Percentiles rank a stretch among this genome's conserved stretches.
phyloP scores from a whole-genome alignment of 768 basidiomycete species.

The Agaricus subrufescens region DNA sequence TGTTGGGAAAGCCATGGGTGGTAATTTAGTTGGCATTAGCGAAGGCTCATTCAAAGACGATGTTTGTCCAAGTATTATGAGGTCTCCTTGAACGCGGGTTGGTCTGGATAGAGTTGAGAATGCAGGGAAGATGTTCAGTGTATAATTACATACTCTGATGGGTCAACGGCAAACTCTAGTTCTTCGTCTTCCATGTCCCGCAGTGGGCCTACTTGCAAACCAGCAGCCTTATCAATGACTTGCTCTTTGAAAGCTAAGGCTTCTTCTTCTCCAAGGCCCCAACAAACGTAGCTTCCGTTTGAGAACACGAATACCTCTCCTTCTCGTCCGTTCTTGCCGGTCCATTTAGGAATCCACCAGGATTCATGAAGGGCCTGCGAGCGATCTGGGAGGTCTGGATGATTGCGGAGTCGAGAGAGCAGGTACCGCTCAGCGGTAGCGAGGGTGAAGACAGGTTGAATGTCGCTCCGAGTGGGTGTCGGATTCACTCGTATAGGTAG shows the following conservation, averaged over 20 bases:
- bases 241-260: constrained; percentile 64
- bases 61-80: constrained; percentile 81
- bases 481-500: constrained; percentile 83
- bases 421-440: constrained; percentile 84
- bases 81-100: constrained; percentile 86
- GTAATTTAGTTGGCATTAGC: constrained; percentile 38
- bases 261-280: constrained; percentile 78
- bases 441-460: constrained; percentile 75
- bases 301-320: constrained; percentile 89
- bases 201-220: constrained; percentile 61
- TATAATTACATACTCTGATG: constrained; percentile 57
- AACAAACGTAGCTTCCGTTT: constrained; percentile 87
- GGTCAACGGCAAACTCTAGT: constrained; percentile 89
- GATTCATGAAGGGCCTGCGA: constrained; percentile 67
- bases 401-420: constrained; percentile 53
- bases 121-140: not conserved
- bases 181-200: constrained; percentile 80
- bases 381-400: constrained; percentile 45
- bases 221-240: constrained; percentile 48
- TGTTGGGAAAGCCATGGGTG: constrained; percentile 54
- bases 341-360: constrained; percentile 76
- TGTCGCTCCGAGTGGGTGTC: constrained; percentile 78
- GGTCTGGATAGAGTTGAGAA: constrained; percentile 38
- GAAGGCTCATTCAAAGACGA: constrained; percentile 52
- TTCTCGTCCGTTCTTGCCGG: constrained; percentile 40